These are phyloP conservation scores for Dipteronia dyeriana DNA, from an alignment of 345 rosid genomes.

Conservation along the genomic window DNA sequence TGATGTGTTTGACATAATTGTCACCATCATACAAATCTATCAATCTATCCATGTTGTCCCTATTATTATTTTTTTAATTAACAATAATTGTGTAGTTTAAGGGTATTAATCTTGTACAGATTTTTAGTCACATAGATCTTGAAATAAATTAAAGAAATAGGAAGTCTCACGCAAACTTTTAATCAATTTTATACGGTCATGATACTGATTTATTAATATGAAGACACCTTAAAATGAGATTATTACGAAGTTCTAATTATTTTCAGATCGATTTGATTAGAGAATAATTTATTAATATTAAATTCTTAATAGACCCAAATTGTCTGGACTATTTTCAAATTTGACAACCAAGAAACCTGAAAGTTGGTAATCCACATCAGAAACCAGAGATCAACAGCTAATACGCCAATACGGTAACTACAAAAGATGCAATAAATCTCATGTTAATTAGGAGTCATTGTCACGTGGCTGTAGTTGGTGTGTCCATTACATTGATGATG, in stretches of 20 bases:
- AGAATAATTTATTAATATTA: too few relatives aligned
- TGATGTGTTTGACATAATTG: neutral
- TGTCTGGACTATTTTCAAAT: neutral
- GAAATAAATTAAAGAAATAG: neutral
- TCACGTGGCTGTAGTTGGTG: constrained; percentile 4
- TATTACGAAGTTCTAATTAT: too few relatives aligned
- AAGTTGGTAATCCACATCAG: neutral
- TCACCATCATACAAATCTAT: constrained; percentile 2
- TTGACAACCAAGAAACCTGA: neutral
- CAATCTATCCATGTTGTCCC: neutral
- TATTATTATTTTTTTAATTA: neutral
- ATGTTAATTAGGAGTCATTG: neutral
- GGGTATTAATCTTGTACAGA: neutral
- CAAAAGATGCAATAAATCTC: neutral
- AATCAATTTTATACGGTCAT: neutral
- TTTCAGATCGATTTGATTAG: too few relatives aligned
- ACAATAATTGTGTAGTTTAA: neutral
- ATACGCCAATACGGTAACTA: neutral
- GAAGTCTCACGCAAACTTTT: neutral
- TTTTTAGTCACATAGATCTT: too few relatives aligned
- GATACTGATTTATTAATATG: too few relatives aligned
- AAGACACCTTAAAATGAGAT: too few relatives aligned
- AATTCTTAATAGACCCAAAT: too few relatives aligned
- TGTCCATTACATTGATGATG: neutral
- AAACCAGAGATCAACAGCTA: constrained; percentile 1